Evolutionary conservation across 805 yeast genomes (phyloP).

Genomic region (Komagataella phaffii): DNA sequence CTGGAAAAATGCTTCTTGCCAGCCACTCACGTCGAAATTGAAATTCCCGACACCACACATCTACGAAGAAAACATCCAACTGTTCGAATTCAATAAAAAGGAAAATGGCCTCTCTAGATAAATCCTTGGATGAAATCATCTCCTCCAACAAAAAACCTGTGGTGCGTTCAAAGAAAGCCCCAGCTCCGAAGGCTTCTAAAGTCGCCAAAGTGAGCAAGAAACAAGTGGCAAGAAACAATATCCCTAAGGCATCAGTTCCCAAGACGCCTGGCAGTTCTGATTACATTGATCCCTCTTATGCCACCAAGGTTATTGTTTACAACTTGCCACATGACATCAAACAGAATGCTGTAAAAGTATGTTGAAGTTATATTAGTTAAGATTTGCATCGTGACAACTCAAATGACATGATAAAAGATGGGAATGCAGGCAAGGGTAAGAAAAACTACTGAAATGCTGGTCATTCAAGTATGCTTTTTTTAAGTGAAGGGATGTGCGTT

Average conservation of each 20-base stretch:
- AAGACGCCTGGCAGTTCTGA: slow-evolving; percentile 8
- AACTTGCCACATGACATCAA: slow-evolving; percentile 77
- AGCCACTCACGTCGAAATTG: background rate
- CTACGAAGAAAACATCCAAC: background rate
- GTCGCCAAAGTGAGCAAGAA: slow-evolving; percentile 7
- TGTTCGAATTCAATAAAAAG: background rate
- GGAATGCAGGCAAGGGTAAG: background rate
- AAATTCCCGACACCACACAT: background rate
- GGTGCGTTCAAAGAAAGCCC: slow-evolving; percentile 4
- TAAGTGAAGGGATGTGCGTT: background rate
- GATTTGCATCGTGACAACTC: background rate
- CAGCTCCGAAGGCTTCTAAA: slow-evolving; percentile 4
- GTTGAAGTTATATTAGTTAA: slow-evolving; percentile 20
- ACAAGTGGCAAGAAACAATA: slow-evolving; percentile 7
- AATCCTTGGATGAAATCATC: slow-evolving; percentile 90
- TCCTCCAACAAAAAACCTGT: slow-evolving; percentile 28
- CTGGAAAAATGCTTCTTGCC: background rate
- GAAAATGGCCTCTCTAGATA: slow-evolving; percentile 69
- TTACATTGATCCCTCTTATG: slow-evolving; percentile 34
- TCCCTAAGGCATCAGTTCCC: slow-evolving; percentile 4
- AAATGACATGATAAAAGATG: background rate
- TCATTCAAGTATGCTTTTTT: background rate
- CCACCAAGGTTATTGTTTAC: slow-evolving; percentile 76
- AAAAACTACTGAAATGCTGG: background rate
- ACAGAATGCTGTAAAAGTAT: slow-evolving; percentile 75